Conservation (phyloP, 345 rosid genomes). For the Citrus maxima region DNA sequence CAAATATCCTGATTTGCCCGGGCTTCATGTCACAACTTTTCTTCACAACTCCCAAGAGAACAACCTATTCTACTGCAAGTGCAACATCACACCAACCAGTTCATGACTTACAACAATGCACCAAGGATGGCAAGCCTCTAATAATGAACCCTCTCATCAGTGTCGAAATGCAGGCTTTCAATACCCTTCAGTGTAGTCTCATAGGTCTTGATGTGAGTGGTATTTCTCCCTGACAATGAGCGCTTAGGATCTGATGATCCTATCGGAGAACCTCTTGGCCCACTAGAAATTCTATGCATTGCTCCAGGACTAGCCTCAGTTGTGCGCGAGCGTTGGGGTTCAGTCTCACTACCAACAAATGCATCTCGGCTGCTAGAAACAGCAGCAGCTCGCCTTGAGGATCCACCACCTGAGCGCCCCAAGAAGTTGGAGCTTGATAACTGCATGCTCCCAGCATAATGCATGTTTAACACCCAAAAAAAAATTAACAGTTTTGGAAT, state of each 20-base stretch:
- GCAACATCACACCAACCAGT: constrained; percentile 22
- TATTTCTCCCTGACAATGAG: constrained; percentile 49
- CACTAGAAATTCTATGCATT: constrained; percentile 43
- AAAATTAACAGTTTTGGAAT: not conserved
- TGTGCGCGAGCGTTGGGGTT: constrained; percentile 46
- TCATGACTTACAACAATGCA: constrained; percentile 36
- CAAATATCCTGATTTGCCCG: not conserved
- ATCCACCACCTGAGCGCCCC: constrained; percentile 69
- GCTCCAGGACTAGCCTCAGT: constrained; percentile 54
- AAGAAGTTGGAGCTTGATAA: constrained; percentile 52
- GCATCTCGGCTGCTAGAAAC: constrained; percentile 61
- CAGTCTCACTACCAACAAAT: constrained; percentile 53
- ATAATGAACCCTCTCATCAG: constrained; percentile 47
- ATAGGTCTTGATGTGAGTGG: constrained; percentile 41
- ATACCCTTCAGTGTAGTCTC: constrained; percentile 69
- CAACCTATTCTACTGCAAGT: constrained; percentile 11
- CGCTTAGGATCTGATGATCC: constrained; percentile 64
- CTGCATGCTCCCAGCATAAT: constrained; percentile 34
- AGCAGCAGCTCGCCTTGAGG: constrained; percentile 50
- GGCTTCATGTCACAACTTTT: constrained; percentile 14
- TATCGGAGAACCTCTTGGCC: constrained; percentile 50
- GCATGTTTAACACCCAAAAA: not conserved
- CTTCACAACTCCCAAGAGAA: constrained; percentile 13
- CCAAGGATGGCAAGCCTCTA: constrained; percentile 19
- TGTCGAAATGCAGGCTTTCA: constrained; percentile 55